Evolutionary conservation across 2,329 filamentous ascomycete species (phyloP).

Genomic region (Aspergillus ruber): DNA sequence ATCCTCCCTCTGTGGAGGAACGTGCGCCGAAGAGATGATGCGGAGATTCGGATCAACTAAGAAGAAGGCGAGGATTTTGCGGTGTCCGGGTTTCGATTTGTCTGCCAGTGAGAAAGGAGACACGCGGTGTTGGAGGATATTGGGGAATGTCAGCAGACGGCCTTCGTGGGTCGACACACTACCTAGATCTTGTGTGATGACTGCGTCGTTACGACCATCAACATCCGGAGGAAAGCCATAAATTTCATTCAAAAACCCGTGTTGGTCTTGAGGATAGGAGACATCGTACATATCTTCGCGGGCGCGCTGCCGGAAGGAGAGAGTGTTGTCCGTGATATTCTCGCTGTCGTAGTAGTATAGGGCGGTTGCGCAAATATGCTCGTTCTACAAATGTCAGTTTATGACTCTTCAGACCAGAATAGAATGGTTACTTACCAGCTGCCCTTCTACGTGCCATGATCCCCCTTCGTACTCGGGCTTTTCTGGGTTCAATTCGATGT

Average conservation of each 20-base stretch:
- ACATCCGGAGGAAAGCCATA: slow-evolving; percentile 6
- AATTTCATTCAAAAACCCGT: slow-evolving; percentile 8
- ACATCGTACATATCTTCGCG: slow-evolving; percentile 24
- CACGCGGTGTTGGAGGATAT: slow-evolving; percentile 26
- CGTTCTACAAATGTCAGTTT: slow-evolving; percentile 39
- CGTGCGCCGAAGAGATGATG: slow-evolving; percentile 20
- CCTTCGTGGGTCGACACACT: slow-evolving; percentile 10
- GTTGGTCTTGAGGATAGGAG: slow-evolving; percentile 3
- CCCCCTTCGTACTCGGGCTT: slow-evolving; percentile 48
- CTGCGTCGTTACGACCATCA: slow-evolving; percentile 13
- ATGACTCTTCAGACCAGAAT: background rate
- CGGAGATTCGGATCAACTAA: slow-evolving; percentile 18
- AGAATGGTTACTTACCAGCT: slow-evolving; percentile 12
- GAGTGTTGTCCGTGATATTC: slow-evolving; percentile 51
- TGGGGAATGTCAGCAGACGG: slow-evolving; percentile 16
- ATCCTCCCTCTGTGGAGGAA: slow-evolving; percentile 14
- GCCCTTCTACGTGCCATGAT: slow-evolving; percentile 42
- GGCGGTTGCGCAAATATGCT: slow-evolving; percentile 57
- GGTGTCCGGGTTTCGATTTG: slow-evolving; percentile 14
- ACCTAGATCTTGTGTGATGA: slow-evolving; percentile 11
- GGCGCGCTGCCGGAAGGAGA: slow-evolving; percentile 46
- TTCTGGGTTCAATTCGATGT: slow-evolving; percentile 55
- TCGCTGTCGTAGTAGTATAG: slow-evolving; percentile 60
- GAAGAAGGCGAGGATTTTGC: slow-evolving; percentile 21
- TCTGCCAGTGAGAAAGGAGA: slow-evolving; percentile 15